Base-by-base conservation (phyloP, 2,329 filamentous ascomycete species). In the Aspergillus carbonarius region DNA sequence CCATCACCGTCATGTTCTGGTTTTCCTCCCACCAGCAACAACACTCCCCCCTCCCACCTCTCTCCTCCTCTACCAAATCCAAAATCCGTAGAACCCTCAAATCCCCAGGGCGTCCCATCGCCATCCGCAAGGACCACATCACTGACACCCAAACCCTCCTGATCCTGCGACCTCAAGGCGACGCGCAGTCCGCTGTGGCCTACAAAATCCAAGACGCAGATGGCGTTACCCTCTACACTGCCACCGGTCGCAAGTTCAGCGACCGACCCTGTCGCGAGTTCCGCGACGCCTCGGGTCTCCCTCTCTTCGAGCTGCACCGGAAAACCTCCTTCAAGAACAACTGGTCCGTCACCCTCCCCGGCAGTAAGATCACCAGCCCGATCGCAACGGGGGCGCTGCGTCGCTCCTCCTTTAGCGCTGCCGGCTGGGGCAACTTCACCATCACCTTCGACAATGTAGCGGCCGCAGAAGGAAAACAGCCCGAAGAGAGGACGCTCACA, bases 201-300 rank as follows among this genome's bases (percentile, higher is more conserved):
- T 64, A 42, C 54, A 61, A 55, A 54, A 67, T 62, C 42, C 56
- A 60, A 18, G 65, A 70, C 37, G 57, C 55, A 37, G 64, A 71
- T 23, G 64, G 63, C 32, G 47, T 60, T 2, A 60, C 58, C 2
- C 35, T 69, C 9, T 69, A 69, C 57, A 71, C 69, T 10, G 67
- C 63, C 6, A 67, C 67, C 13, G 69, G 69, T 4, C 59, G 59
- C 40, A 66, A 65, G 54, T 71, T 68, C 50, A 59, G 61, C 32
- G 46, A 61, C n/a, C 62, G 63, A 5, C 40, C 59, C 2, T 64
- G 63, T n/a, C 67, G 69, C 20, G 69, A 72, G 46, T 69, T 72
- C 54, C 66, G 69, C 20, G 68, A 72, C 47, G 49, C 62, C 5
- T 70, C 69, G 7, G 69, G 69, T 1, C 59, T 72, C 1, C 69